Percentiles rank a stretch among this genome's conserved stretches.
Evolutionary conservation across 441 rosid genomes (phyloP).

Genomic region (Euphorbia neoarborescens): DNA sequence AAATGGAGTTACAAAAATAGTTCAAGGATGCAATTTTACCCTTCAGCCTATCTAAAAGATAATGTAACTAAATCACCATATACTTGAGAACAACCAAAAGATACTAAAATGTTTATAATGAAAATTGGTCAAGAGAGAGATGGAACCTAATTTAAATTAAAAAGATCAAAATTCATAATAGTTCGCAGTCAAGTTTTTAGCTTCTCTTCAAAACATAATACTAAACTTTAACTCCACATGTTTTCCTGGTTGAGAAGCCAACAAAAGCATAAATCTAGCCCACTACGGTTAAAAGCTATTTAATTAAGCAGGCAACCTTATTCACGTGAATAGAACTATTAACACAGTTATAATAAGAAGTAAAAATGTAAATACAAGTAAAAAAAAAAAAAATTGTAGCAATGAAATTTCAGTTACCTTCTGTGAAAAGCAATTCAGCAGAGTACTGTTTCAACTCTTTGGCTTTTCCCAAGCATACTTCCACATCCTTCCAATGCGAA

Average conservation of each 20-base stretch:
- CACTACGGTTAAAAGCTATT: not conserved
- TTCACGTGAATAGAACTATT: not conserved
- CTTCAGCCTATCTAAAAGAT: not conserved
- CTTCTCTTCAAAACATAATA: not conserved
- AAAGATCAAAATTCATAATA: not conserved
- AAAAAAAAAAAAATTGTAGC: too few relatives aligned
- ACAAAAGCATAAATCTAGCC: not conserved
- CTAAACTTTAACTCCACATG: not conserved
- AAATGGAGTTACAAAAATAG: not conserved
- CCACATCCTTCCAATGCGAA: constrained; percentile 83
- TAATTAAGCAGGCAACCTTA: not conserved
- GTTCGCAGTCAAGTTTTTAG: not conserved
- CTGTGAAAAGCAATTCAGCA: constrained; percentile 58
- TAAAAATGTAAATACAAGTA: not conserved
- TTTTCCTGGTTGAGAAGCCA: not conserved
- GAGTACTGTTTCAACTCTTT: constrained; percentile 65
- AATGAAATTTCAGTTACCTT: constrained; percentile 45
- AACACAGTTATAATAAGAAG: not conserved
- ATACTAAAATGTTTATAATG: not conserved
- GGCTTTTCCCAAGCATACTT: constrained; percentile 67
- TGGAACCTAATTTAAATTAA: not conserved
- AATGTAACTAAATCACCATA: not conserved
- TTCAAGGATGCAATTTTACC: not conserved
- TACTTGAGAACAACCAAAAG: not conserved
- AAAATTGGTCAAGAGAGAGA: not conserved